Base-by-base conservation (phyloP, 441 rosid genomes). In the Gossypium gossypioides region DNA sequence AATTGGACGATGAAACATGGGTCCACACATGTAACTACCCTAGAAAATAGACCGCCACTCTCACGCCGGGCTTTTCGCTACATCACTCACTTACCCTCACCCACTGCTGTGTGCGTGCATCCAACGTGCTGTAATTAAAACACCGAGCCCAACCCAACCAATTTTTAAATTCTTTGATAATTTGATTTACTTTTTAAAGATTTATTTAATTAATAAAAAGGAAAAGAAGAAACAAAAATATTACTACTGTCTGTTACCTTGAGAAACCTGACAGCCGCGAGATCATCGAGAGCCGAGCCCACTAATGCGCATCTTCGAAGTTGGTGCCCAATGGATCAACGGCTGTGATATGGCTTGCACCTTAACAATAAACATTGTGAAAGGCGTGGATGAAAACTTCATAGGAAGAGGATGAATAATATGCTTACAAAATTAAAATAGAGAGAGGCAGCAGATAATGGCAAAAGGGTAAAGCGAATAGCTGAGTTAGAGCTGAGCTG, bases 401-500 rank as follows among this genome's bases (percentile, higher is more conserved):
- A 19, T 2, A 4, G 59, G 25, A 19, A 19, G 59, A 2, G 2
- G 59, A 19, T 16, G 27, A 34, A 7, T 34, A 34, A 34, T 34
- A 24, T 57, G 10, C 54, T 44, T 13, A 22, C 37, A 44, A 42
- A 67, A 44, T 18, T 2, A 55, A 55, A 1, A 52, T 6, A 16
- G 24, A 19, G 3, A 19, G 12, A 54, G 25, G 58, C 22, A 27
- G 62, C 27, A 61, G 71, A 79, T 79, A 77, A 73, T 65, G 76
- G 68, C 74, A 73, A 80, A 76, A 15, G 79, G 79, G 50, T 68
- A 71, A 78, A 79, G 79, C 54, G 70, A 57, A 68, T 75, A 72
- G 81, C 32, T 57, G 77, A 74, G 81, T 10, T 19, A 15, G 57
- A 52, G 57, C 57, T 52, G 62, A 12, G 62, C 32, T 24, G 32